Evolutionary conservation across 1,139 yeast species (phyloP), one percentile per base, ranked within the genome.

Genomic region (Candida sp.): DNA sequence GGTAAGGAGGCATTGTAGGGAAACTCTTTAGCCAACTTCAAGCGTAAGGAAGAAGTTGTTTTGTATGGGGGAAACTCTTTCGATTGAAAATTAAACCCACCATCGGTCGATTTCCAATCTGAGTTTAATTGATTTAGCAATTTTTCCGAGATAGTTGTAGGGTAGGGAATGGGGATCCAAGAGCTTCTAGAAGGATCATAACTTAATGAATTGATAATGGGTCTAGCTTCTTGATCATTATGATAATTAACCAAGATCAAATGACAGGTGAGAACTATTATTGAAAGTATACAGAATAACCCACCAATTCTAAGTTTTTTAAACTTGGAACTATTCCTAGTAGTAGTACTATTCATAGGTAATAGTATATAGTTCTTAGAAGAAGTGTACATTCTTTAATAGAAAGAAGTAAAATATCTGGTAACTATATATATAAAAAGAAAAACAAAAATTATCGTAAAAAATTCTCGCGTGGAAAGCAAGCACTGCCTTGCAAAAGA

Each of bases 21-120:
- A 5, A 39, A 39, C 19, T 79, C 79, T 53, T 59, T 76, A 5
- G 86, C 72, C 42, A 88, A 68, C 51, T 79, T 81, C 11, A 19
- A 11, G 3, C 39, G 22, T 15, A 29, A 12, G 23, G 12, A 5
- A 3, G 34, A 37, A 4, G 12, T 12, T 4, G 39, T 15, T 27
- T 30, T 19, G 21, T 37, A 37, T 5, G 23, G 21, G 11, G 39
- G 39, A 21, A 37, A 37, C 12, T n/a, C 21, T 21, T 19, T 19
- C 1, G 27, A 21, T 29, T 37, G 39, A 8, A 37, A 27, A 29
- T 37, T 37, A 22, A 37, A 37, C 3, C 39, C 39, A 15, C 39
- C 39, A 19, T 19, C 23, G 6, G 33, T 8, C 4, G 27, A 4
- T n/a, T 22, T 21, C 39, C 39, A 37, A 19, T 37, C 34, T 2